Evolutionary conservation across 306 rosid genomes (phyloP), one percentile per base, ranked within the genome.

Genomic region (Fragaria vesca): DNA sequence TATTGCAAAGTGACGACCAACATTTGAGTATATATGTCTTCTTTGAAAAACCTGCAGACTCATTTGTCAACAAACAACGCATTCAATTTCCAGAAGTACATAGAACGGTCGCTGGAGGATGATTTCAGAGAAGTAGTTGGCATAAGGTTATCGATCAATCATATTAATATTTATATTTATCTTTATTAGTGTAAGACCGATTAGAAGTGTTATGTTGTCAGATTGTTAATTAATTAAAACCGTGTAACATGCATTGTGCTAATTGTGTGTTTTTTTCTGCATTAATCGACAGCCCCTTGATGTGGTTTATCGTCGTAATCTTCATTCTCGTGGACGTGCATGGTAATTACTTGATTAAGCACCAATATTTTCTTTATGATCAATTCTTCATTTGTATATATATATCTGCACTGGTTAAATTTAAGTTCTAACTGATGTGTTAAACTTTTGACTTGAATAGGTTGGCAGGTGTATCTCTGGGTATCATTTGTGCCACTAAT

Each of bases 391-490:
- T 15, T 32, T 32, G 43, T 17, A 4, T 18, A 16, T 78, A 21
- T 4, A 16, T 78, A 21, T 4, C 34, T 13, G 7, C 12, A 7
- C 15, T 36, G 13, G 28, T 57, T 66, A 46, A 43, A 17, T 71
- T 28, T 32, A 9, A 32, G 18, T 34, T 55, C 40, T 73, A 69
- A 38, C 12, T 7, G 67, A 4, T 21, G 8, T 61, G 43, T 76
- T 47, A n/a, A 46, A 34, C 5, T 26, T 18, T 32, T 43, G 55
- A 34, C 9, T 45, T 4, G 47, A 72, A 76, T 80, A 89, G 93
- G 91, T 77, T 89, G 91, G 93, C 79, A 89, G 34, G 82, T 62
- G 18, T 89, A 87, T 69, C 78, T 89, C 12, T 89, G 90, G 91
- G 76, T 87, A 24, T 87, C 93, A 77, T 87, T 89, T 73, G 60